Conservation (phyloP, 352 stramenopile species). For the Aphanomyces invadans region DNA sequence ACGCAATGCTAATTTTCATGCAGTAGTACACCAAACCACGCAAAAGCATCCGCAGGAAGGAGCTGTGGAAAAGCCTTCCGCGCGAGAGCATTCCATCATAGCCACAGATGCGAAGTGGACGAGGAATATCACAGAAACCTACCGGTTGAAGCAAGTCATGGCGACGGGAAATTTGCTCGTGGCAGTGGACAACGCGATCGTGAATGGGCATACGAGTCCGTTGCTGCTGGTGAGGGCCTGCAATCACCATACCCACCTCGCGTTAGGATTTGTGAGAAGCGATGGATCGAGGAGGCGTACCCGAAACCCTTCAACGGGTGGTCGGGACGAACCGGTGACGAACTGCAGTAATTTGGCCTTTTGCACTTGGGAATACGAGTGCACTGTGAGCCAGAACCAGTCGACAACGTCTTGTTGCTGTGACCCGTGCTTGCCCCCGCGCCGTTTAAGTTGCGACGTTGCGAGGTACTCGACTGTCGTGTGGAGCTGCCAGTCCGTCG, state of each 20-base stretch:
- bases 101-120: too few species aligned
- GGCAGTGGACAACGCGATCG: constrained; percentile 46
- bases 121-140: too few species aligned
- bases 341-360: constrained; percentile 63
- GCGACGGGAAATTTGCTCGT: constrained; percentile 51
- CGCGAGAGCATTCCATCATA: too few species aligned
- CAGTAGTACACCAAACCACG: too few species aligned
- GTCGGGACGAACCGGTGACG: constrained; percentile 56
- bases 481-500: constrained; percentile 45
- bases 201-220: constrained; percentile 65
- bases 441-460: too few species aligned
- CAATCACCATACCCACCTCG: too few species aligned
- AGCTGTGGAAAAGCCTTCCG: too few species aligned
- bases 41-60: too few species aligned
- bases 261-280: too few species aligned
- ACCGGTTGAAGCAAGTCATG: constrained; percentile 76
- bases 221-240: constrained; percentile 60
- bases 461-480: constrained; percentile 31
- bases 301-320: constrained; percentile 49
- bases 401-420: constrained; percentile 38
- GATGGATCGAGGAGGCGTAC: background rate
- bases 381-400: constrained; percentile 65
- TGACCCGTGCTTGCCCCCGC: constrained; percentile 21
- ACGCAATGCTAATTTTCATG: too few species aligned
- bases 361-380: constrained; percentile 47